Conservation (phyloP, 768 basidiomycete species). For the Coprinopsis cinerea region DNA sequence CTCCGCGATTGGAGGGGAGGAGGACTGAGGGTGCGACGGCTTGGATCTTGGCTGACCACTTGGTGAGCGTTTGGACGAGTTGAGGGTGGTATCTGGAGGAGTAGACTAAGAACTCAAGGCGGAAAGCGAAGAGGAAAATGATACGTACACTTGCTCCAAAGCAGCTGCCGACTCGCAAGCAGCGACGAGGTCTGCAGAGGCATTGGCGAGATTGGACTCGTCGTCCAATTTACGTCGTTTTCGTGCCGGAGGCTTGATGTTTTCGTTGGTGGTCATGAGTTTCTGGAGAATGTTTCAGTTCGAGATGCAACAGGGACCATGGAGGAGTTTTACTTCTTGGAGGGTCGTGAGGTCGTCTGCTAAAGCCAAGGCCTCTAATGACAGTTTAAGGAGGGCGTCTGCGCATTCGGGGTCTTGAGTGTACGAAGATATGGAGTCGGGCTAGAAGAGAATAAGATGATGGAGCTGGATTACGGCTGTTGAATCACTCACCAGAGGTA, state of each 20-base stretch:
- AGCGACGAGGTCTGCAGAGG: slow-evolving; percentile 33
- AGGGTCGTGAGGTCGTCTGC: slow-evolving; percentile 64
- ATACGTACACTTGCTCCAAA: slow-evolving; percentile 50
- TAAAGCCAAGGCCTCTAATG: slow-evolving; percentile 54
- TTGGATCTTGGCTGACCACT: slow-evolving; percentile 96
- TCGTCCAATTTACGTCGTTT: slow-evolving; percentile 48
- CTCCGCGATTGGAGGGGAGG: slow-evolving; percentile 60
- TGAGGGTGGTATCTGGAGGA: slow-evolving; percentile 53
- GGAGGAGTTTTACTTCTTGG: slow-evolving; percentile 48
- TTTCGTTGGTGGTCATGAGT: slow-evolving; percentile 43
- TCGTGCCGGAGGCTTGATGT: slow-evolving; percentile 41
- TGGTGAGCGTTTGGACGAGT: slow-evolving; percentile 71
- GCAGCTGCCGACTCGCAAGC: slow-evolving; percentile 35
- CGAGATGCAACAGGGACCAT: not conserved
- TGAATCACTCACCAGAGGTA: slow-evolving; percentile 50
- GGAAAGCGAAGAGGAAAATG: not conserved
- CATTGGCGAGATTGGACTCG: slow-evolving; percentile 25
- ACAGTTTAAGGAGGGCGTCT: slow-evolving; percentile 42
- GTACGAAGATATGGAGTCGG: slow-evolving; percentile 29
- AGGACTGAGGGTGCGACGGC: slow-evolving; percentile 81
- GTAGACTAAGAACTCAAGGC: not conserved
- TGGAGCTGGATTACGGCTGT: not conserved
- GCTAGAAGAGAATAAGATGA: slow-evolving; percentile 22
- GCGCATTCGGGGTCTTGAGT: slow-evolving; percentile 34
- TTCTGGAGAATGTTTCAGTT: slow-evolving; percentile 25